phyloP scores from a whole-genome alignment of 306 rosid species.

The Pterocarpus macrocarpus region DNA sequence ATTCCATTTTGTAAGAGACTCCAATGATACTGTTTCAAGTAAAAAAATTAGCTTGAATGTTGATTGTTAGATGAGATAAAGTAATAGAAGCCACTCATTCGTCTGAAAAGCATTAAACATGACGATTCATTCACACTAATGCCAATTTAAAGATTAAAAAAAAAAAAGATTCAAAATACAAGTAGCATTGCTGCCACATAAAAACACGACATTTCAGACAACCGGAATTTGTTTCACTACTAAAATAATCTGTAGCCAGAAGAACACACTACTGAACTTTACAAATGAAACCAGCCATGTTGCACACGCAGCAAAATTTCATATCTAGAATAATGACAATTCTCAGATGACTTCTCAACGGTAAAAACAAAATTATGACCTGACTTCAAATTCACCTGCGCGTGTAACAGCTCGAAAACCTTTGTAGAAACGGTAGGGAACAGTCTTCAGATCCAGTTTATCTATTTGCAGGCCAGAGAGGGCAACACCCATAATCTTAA shows the following conservation, averaged over 20 bases:
- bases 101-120: conserved; percentile 15
- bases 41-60: background rate
- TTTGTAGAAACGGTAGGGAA: conserved; percentile 78
- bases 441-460: conserved; percentile 75
- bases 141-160: background rate
- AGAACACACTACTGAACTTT: conserved; percentile 26
- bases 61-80: background rate
- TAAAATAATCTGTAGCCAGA: conserved; percentile 6
- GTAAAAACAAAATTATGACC: conserved; percentile 58
- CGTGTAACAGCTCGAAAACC: conserved; percentile 92
- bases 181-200: background rate
- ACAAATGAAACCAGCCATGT: conserved; percentile 31
- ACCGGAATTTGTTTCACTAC: background rate
- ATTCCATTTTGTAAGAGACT: background rate
- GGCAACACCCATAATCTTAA: conserved; percentile 86
- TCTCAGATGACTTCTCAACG: conserved; percentile 29
- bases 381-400: conserved; percentile 89
- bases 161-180: conserved; percentile 17
- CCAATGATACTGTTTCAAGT: background rate
- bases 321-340: conserved; percentile 28
- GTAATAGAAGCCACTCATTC: background rate
- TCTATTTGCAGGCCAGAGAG: conserved; percentile 92
- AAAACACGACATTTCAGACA: conserved; percentile 26
- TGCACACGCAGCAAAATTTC: conserved; percentile 42
- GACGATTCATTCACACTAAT: conserved; percentile 17